Conservation (phyloP, 345 rosid genomes). For the Microthlaspi erraticum region DNA sequence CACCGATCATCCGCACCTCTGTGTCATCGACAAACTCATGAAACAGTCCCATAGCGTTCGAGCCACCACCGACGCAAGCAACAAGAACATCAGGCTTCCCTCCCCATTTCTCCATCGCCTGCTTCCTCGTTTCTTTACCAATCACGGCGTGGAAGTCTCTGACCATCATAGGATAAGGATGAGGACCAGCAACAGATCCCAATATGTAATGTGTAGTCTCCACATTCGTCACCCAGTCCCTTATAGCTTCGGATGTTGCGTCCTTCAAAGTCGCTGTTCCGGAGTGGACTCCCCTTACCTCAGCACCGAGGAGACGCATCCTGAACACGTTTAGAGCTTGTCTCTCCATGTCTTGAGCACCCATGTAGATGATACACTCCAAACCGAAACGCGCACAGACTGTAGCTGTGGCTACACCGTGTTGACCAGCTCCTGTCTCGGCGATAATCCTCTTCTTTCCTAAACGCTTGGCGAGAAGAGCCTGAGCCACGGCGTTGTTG, state of each 20-base stretch:
- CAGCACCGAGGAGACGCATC: conserved; percentile 93
- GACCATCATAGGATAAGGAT: conserved; percentile 98
- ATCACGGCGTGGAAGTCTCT: conserved; percentile 94
- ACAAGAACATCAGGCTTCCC: conserved; percentile 94
- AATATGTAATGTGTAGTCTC: conserved; percentile 92
- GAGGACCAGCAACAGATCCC: conserved; percentile 98
- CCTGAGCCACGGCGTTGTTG: conserved; percentile 92
- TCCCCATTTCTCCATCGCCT: conserved; percentile 94
- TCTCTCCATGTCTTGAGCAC: conserved; percentile 95
- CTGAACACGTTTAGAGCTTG: conserved; percentile 93
- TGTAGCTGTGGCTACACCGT: conserved; percentile 97
- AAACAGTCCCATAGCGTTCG: conserved; percentile 95
- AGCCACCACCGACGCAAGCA: conserved; percentile 97
- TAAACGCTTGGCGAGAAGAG: conserved; percentile 80
- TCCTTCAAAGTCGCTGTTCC: conserved; percentile 81
- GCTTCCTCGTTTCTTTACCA: conserved; percentile 86
- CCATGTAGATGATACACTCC: conserved; percentile 89
- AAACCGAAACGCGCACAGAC: conserved; percentile 94
- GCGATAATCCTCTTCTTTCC: conserved; percentile 88
- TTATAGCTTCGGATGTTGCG: conserved; percentile 76
- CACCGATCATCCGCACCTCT: conserved; percentile 85
- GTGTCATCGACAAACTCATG: conserved; percentile 81
- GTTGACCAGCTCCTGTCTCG: conserved; percentile 98
- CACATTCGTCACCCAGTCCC: conserved; percentile 96
- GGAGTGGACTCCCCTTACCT: conserved; percentile 76